Base-by-base conservation (phyloP, 495 filamentous ascomycete genomes). In the Aspergillus asperescens region DNA sequence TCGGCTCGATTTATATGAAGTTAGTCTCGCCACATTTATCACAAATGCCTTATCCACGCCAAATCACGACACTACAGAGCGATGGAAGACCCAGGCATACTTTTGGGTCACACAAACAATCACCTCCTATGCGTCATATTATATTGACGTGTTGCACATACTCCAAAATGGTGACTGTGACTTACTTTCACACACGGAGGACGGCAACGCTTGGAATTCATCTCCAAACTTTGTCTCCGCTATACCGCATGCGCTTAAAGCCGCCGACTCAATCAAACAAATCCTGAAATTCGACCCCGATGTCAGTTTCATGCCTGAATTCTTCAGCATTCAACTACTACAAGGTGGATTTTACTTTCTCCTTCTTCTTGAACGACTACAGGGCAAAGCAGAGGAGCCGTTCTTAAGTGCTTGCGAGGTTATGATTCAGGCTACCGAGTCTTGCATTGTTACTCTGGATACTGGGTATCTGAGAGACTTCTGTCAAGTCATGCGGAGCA, bases 391-490 rank as follows among this genome's bases (percentile, higher is more conserved):
- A 0, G 85, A 82, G 16, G 82, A 86, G 12, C 87, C 82, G 48
- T 86, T 92, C n/a, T 81, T 90, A 44, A 82, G 84, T 58, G 88
- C 88, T 3, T 91, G 88, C 68, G 88, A 92, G 70, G 88, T 86
- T 7, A 90, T 91, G 61, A 87, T 91, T 24, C 79, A 86, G 22
- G 88, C 88, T 3, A 88, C 89, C 40, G 88, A 92, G 65, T 87
- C 87, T 1, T 92, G 88, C 59, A 85, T 90, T 19, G 87, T 89
- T 16, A 91, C 87, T 10, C 73, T 92, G 5, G 89, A 87, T 61
- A 90, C 88, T 0, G 87, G 90, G 61, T 91, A 90, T 67, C 88
- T 90, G 77, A 75, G 87, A 23, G 88, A 87, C 65, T 89, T 90
- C 66, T 82, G 86, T 56, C 83, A 86, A 66, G 85, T 89, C n/a